Evolutionary conservation across 345 rosid genomes (phyloP).

Genomic region (Populus alba): DNA sequence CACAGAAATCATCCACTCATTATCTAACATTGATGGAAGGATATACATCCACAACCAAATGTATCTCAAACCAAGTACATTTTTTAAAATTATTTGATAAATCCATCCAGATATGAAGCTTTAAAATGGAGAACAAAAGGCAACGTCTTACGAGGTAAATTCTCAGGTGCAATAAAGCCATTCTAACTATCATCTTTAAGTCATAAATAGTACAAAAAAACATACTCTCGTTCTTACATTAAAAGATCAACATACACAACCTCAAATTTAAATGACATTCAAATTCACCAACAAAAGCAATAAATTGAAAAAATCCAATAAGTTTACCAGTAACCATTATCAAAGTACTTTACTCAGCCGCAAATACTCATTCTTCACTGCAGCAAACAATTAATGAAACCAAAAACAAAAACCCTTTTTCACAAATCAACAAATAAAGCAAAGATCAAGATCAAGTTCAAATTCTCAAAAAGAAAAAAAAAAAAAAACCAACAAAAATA

Average conservation of each 20-base stretch:
- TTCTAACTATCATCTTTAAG: background rate
- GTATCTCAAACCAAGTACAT: background rate
- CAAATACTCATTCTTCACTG: slow-evolving; percentile 1
- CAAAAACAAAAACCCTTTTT: slow-evolving; percentile 1
- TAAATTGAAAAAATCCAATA: slow-evolving; percentile 5
- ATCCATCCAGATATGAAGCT: background rate
- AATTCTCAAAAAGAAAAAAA: background rate
- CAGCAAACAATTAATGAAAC: slow-evolving; percentile 1
- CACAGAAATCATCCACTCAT: background rate
- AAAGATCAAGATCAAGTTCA: slow-evolving; percentile 1
- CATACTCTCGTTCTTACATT: background rate
- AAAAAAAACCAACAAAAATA: background rate
- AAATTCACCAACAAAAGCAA: background rate
- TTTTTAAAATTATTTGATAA: background rate
- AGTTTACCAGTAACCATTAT: background rate
- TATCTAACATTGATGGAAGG: background rate
- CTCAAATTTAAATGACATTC: background rate
- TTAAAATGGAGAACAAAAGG: background rate
- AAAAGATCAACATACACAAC: background rate
- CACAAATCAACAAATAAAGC: slow-evolving; percentile 9
- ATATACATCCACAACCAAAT: background rate
- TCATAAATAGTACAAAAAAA: background rate
- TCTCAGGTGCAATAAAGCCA: background rate
- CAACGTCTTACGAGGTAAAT: background rate
- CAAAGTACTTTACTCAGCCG: background rate